Evolutionary conservation across 2,329 filamentous ascomycete genomes (phyloP), one percentile per base, ranked within the genome.

Genomic region (Xylaria sp.): DNA sequence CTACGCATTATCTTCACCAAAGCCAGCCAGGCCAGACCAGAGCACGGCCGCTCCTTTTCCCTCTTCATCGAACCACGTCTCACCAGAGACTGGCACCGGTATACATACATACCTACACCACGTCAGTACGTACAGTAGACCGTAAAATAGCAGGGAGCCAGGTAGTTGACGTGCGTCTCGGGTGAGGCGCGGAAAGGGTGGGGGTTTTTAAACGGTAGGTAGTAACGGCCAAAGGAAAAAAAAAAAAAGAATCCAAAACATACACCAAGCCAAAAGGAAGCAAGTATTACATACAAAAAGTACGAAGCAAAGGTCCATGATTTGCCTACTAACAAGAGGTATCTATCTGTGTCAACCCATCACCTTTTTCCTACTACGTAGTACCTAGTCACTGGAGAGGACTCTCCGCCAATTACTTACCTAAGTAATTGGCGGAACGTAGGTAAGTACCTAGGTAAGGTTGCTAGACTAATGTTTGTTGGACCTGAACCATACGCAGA

Each of bases 151-250:
- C 51, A 54, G 32, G 55, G 39, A 58, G 39, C 51, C n/a, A 39
- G 28, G 61, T 48, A 61, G 64, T 62, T 46, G 51, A 62, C 57
- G 50, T 56, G 64, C 50, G 63, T 62, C 37, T 13, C 7, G 10
- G 8, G 13, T 15, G 23, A 20, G n/a, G 15, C 23, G 25, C 50
- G 13, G 13, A 20, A 34, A 32, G 51, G 3, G 51, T 57, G 54
- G 54, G 54, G 54, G 54, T 1, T 25, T 25, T 41, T 18, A 2
- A 3, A 20, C n/a, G 32, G 32, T 32, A 20, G 32, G 32, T 32
- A 20, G 34, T 28, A 25, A 8, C 3, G 9, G 7, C 3, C 18
- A 50, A 34, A 34, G 28, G 39, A 32, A 51, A 23, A 9, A n/a
- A 51, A 51, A 32, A 51, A 23, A 9, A n/a, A 51, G 18, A 13